Conservation (phyloP, 768 basidiomycete genomes). For the Leucocoprinus birnbaumii region DNA sequence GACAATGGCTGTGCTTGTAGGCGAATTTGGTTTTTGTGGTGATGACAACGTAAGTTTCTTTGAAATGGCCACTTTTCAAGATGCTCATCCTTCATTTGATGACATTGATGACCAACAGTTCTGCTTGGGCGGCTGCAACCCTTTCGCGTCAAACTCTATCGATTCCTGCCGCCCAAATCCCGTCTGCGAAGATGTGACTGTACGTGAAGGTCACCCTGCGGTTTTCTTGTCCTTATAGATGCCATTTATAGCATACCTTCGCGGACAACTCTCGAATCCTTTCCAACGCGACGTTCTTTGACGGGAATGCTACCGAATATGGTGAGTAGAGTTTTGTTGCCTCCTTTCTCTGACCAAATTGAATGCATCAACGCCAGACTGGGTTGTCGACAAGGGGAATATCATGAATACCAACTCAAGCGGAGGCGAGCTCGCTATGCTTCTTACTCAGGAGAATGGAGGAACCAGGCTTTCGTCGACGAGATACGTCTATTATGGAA, state of each 20-base stretch:
- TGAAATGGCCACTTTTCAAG: too few species aligned
- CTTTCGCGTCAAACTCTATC: slow-evolving; percentile 60
- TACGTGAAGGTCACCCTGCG: slow-evolving; percentile 25
- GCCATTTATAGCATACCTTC: slow-evolving; percentile 50
- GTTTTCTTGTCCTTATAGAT: not conserved
- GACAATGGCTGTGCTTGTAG: slow-evolving; percentile 20
- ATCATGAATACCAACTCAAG: slow-evolving; percentile 61
- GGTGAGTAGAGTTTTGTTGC: slow-evolving; percentile 32
- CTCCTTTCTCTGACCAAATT: not conserved
- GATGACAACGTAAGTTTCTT: slow-evolving; percentile 35
- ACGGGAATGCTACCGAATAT: slow-evolving; percentile 73
- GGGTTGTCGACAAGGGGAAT: slow-evolving; percentile 66
- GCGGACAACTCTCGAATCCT: slow-evolving; percentile 64
- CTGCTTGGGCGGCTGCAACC: slow-evolving; percentile 87
- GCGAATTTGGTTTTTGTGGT: slow-evolving; percentile 56
- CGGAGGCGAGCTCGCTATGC: slow-evolving; percentile 63
- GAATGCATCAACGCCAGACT: slow-evolving; percentile 44
- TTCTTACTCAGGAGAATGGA: slow-evolving; percentile 66
- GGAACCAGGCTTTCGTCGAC: slow-evolving; percentile 81
- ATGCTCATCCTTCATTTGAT: not conserved
- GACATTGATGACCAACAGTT: slow-evolving; percentile 39
- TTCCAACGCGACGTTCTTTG: slow-evolving; percentile 60
- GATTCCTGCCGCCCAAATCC: slow-evolving; percentile 72
- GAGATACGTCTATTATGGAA: slow-evolving; percentile 80
- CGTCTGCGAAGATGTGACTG: slow-evolving; percentile 61